Evolutionary conservation across 257 asterid species (phyloP).

Genomic region (Solanum pennellii): DNA sequence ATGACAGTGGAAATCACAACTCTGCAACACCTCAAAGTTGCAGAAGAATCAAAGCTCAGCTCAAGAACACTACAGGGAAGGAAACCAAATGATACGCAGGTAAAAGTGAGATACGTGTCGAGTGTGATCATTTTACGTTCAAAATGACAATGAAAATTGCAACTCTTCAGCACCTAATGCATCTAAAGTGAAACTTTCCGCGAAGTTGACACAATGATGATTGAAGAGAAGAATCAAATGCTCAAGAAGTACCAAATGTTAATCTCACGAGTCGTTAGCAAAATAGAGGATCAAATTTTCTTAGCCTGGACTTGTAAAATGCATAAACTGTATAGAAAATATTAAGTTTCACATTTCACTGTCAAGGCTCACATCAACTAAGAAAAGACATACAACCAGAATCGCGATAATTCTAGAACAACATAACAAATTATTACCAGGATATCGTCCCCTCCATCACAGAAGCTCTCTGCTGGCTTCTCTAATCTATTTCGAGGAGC

Average conservation of each 20-base stretch:
- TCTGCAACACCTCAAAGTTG: background rate
- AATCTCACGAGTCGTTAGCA: background rate
- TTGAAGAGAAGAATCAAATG: background rate
- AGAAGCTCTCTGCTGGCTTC: conserved; percentile 47
- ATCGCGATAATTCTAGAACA: background rate
- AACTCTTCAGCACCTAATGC: background rate
- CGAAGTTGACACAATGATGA: background rate
- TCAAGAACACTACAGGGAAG: background rate
- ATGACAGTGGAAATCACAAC: background rate
- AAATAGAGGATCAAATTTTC: background rate
- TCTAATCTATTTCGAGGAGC: conserved; percentile 88
- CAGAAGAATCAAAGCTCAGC: background rate
- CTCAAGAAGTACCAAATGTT: background rate
- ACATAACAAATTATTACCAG: conserved; percentile 29
- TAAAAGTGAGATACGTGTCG: background rate
- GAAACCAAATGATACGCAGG: background rate
- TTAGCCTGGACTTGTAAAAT: background rate
- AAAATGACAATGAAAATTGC: background rate
- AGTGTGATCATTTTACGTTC: background rate
- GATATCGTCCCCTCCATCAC: conserved; percentile 37
- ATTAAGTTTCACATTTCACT: background rate
- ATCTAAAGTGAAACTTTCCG: background rate
- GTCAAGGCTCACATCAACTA: background rate
- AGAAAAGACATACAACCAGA: background rate
- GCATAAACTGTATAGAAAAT: background rate